A percentile compares a stretch with the other conserved stretches of the same genome.
Evolutionary conservation across 1,284 basidiomycete species (phyloP).

Genomic region (Austroboletus novae-zelandiae): DNA sequence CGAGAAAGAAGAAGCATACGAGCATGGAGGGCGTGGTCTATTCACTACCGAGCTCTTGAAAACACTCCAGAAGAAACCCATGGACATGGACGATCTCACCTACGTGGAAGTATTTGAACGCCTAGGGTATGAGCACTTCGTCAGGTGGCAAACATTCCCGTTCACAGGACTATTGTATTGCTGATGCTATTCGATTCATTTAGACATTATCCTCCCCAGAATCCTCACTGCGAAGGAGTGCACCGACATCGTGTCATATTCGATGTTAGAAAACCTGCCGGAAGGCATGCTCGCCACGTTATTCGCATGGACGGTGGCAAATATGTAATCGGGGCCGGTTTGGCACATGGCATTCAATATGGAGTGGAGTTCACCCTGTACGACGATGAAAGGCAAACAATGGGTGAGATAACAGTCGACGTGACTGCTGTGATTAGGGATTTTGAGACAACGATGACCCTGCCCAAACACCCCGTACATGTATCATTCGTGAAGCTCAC

Average conservation of each 20-base stretch:
- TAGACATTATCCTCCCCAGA: conserved; percentile 4
- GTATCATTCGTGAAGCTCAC: conserved; percentile 12
- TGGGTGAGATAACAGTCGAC: conserved; percentile 2
- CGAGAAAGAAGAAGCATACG: conserved; percentile 35
- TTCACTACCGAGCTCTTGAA: conserved; percentile 18
- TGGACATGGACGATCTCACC: conserved; percentile 8
- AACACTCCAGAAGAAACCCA: conserved; percentile 1
- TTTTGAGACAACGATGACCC: conserved; percentile 14
- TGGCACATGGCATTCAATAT: conserved; percentile 14
- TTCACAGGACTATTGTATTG: too few relatives aligned
- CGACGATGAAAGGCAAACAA: neutral
- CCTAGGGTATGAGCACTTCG: conserved; percentile 3
- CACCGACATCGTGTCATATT: conserved; percentile 19
- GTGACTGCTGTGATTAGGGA: conserved; percentile 8
- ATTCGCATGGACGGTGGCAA: neutral
- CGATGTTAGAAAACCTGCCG: conserved; percentile 4
- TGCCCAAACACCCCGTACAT: neutral
- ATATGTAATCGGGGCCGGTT: conserved; percentile 14
- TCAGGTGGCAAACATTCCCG: conserved; percentile 1
- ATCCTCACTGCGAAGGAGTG: conserved; percentile 19
- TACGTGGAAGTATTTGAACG: conserved; percentile 11
- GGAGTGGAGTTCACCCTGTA: conserved; percentile 17
- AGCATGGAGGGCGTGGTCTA: conserved; percentile 7
- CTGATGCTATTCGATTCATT: neutral
- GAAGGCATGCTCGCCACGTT: conserved; percentile 1